Percentiles rank a stretch among this genome's conserved stretches.
phyloP scores from a whole-genome alignment of 2,329 filamentous ascomycete species.

The Salinomyces thailandicus region DNA sequence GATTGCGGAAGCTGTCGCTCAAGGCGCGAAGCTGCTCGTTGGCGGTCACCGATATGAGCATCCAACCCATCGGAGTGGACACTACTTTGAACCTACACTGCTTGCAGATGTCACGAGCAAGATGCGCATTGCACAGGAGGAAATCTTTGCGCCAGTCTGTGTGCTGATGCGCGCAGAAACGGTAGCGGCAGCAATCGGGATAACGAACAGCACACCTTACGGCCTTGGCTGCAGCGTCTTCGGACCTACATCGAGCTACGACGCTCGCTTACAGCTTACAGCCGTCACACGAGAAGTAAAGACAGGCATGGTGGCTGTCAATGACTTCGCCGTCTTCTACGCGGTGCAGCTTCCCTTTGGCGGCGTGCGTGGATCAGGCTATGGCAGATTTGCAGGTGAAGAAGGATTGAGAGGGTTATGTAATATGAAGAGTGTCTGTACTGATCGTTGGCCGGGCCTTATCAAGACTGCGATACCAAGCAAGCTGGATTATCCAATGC shows the following conservation, averaged over 20 bases:
- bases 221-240: slow-evolving; percentile 85
- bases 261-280: slow-evolving; percentile 49
- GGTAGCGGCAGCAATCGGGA: slow-evolving; percentile 55
- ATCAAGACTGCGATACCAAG: slow-evolving; percentile 68
- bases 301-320: slow-evolving; percentile 85
- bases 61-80: slow-evolving; percentile 62
- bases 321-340: slow-evolving; percentile 91
- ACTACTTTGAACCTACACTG: slow-evolving; percentile 88
- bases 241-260: slow-evolving; percentile 40
- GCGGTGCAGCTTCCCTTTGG: slow-evolving; percentile 92
- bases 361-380: slow-evolving; percentile 75
- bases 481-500: slow-evolving; percentile 71
- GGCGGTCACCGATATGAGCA: slow-evolving; percentile 66
- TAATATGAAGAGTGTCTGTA: slow-evolving; percentile 78
- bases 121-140: slow-evolving; percentile 81
- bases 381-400: slow-evolving; percentile 83
- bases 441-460: slow-evolving; percentile 53
- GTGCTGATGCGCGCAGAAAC: slow-evolving; percentile 64
- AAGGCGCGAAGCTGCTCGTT: slow-evolving; percentile 70
- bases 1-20: slow-evolving; percentile 62
- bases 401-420: slow-evolving; percentile 78
- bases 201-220: slow-evolving; percentile 78
- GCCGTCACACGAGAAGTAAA: slow-evolving; percentile 58
- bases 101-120: slow-evolving; percentile 75
- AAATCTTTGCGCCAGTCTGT: slow-evolving; percentile 89